phyloP scores from a whole-genome alignment of 768 basidiomycete species.

The Termitomyces sp. region DNA sequence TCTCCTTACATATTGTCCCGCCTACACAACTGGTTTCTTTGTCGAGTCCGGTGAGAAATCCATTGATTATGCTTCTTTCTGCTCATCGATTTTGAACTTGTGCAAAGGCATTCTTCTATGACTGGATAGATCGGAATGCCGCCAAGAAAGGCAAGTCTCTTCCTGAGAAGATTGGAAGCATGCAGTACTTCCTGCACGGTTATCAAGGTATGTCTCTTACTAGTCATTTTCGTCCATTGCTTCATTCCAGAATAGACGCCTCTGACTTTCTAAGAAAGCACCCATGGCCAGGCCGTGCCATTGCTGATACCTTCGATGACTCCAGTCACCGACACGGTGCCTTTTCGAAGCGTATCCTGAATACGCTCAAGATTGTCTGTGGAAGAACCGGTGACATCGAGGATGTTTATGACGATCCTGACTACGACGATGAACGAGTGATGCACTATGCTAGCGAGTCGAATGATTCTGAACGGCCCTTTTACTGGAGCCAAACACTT shows the following conservation, averaged over 20 bases:
- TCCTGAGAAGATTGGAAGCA: conserved; percentile 87
- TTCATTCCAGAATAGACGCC: conserved; percentile 51
- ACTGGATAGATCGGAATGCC: conserved; percentile 82
- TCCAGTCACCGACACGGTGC: conserved; percentile 72
- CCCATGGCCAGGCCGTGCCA: conserved; percentile 84
- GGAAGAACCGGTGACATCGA: conserved; percentile 79
- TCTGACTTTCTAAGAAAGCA: conserved; percentile 83
- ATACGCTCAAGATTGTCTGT: conserved; percentile 75
- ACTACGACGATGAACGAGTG: conserved; percentile 70
- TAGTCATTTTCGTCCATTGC: not conserved
- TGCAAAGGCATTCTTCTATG: conserved; percentile 82
- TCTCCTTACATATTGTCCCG: conserved; percentile 80
- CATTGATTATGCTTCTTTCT: not conserved
- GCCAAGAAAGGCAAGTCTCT: conserved; percentile 80
- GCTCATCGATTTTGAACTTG: not conserved
- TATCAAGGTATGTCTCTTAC: conserved; percentile 51
- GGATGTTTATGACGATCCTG: conserved; percentile 63
- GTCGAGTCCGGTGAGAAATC: conserved; percentile 59
- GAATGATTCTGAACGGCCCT: conserved; percentile 51
- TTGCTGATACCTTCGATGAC: conserved; percentile 84
- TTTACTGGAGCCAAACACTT: conserved; percentile 78
- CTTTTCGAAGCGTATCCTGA: conserved; percentile 62
- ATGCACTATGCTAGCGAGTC: conserved; percentile 67
- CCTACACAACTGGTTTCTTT: conserved; percentile 80
- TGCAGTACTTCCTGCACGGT: conserved; percentile 87